phyloP scores from a whole-genome alignment of 202 grass and related monocot species.

The Elaeis oleifera region DNA sequence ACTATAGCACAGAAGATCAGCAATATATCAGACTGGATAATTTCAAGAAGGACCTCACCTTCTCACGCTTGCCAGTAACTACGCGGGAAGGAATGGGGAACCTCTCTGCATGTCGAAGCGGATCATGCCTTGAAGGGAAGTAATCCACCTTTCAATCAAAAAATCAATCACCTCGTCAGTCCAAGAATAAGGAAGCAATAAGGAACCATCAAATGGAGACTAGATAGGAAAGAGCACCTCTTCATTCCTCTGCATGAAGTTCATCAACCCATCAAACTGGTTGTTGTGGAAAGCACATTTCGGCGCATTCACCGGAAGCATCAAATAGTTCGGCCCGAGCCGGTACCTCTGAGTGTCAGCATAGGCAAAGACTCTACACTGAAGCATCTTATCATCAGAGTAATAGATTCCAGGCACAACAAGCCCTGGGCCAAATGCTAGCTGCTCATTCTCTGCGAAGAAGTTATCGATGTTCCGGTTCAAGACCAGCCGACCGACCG shows the following conservation, averaged over 20 bases:
- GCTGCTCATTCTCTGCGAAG: slow-evolving; percentile 95
- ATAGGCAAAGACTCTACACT: slow-evolving; percentile 90
- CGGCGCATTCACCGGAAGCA: slow-evolving; percentile 85
- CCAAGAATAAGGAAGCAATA: too few species aligned
- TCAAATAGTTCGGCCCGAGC: slow-evolving; percentile 79
- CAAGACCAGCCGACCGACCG: slow-evolving; percentile 65
- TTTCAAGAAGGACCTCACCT: slow-evolving; percentile 17
- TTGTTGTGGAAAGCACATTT: slow-evolving; percentile 66
- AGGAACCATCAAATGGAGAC: background rate
- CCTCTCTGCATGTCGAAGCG: slow-evolving; percentile 40
- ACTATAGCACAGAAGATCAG: too few species aligned
- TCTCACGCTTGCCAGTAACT: slow-evolving; percentile 46
- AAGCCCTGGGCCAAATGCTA: slow-evolving; percentile 74
- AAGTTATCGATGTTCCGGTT: slow-evolving; percentile 92
- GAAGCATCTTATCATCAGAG: slow-evolving; percentile 99
- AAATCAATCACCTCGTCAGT: background rate
- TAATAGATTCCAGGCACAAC: slow-evolving; percentile 94
- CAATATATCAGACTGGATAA: too few species aligned
- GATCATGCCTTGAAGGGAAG: slow-evolving; percentile 65
- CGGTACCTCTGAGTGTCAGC: slow-evolving; percentile 88
- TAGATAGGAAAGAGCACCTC: slow-evolving; percentile 34
- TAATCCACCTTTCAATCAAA: slow-evolving; percentile 51
- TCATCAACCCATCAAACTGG: slow-evolving; percentile 86
- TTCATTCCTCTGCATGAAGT: slow-evolving; percentile 91
- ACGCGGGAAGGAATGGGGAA: slow-evolving; percentile 32